These are phyloP conservation scores for Aristolochia fimbriata DNA, from an alignment of 164 flowering plant species.

Conservation along the genomic window DNA sequence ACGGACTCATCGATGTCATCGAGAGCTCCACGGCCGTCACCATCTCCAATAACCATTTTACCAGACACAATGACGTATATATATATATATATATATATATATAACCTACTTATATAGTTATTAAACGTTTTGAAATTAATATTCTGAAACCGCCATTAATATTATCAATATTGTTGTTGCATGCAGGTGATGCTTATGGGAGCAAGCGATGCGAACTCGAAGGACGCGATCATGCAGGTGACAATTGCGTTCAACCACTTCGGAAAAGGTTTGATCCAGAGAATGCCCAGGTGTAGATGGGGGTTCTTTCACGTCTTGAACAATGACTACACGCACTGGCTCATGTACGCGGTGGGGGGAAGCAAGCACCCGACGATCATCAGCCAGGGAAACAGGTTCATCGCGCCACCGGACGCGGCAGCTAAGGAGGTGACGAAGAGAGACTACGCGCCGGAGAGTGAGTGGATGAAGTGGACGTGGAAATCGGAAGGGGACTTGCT, in stretches of 20 bases:
- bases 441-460: constrained; percentile 45
- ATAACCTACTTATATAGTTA: too few relatives aligned
- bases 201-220: constrained; percentile 33
- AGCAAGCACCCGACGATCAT: constrained; percentile 37
- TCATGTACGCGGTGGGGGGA: constrained; percentile 46
- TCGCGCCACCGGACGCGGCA: constrained; percentile 22
- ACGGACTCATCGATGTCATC: constrained; percentile 67
- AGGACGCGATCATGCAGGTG: constrained; percentile 48
- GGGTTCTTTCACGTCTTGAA: constrained; percentile 42
- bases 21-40: constrained; percentile 67
- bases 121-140: too few relatives aligned
- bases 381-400: constrained; percentile 39
- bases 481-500: constrained; percentile 66
- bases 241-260: constrained; percentile 56
- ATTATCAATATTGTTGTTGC: too few relatives aligned
- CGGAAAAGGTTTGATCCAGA: constrained; percentile 47
- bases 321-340: constrained; percentile 36
- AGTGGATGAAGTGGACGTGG: constrained; percentile 76
- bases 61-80: constrained; percentile 54
- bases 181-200: constrained; percentile 66
- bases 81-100: too few relatives aligned
- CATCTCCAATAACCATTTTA: constrained; percentile 73
- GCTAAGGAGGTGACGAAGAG: constrained; percentile 70
- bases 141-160: too few relatives aligned
- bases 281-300: constrained; percentile 50